Percentiles rank a stretch among this genome's conserved stretches.
phyloP scores from a whole-genome alignment of 2,329 filamentous ascomycete species.

The Arthroderma sp. region DNA sequence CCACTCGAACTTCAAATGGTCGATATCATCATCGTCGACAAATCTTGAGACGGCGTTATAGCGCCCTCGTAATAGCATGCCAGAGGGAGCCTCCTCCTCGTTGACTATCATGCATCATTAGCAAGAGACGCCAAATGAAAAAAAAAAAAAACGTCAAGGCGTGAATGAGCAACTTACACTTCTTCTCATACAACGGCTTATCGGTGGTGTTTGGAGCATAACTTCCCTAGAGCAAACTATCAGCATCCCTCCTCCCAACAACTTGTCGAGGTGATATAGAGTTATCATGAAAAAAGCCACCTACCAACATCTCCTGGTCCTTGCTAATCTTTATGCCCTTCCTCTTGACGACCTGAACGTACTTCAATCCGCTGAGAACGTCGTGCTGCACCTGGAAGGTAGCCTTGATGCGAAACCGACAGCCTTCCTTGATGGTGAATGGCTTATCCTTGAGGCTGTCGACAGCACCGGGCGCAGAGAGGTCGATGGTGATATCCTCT shows the following conservation, averaged over 20 bases:
- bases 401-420: slow-evolving; percentile 86
- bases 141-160: neutral
- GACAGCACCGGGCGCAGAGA: slow-evolving; percentile 61
- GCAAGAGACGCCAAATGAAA: no score
- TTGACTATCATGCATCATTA: slow-evolving; percentile 50
- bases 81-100: slow-evolving; percentile 80
- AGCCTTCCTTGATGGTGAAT: slow-evolving; percentile 95
- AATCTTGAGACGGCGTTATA: slow-evolving; percentile 87
- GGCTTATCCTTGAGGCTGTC: slow-evolving; percentile 74
- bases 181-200: slow-evolving; percentile 75
- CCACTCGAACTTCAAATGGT: slow-evolving; percentile 89
- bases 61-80: slow-evolving; percentile 78
- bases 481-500: slow-evolving; percentile 75
- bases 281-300: slow-evolving; percentile 27
- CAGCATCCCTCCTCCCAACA: slow-evolving; percentile 1
- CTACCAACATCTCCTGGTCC: slow-evolving; percentile 94
- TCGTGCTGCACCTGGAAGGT: slow-evolving; percentile 94
- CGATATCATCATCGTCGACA: slow-evolving; percentile 86
- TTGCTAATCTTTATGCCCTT: slow-evolving; percentile 80
- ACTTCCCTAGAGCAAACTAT: slow-evolving; percentile 51
- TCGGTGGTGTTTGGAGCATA: slow-evolving; percentile 88
- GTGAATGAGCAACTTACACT: slow-evolving; percentile 52
- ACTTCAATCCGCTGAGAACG: slow-evolving; percentile 88
- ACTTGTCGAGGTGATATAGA: neutral
- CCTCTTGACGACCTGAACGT: slow-evolving; percentile 85